These are phyloP conservation scores for Colletotrichum sidae DNA, from an alignment of 2,329 filamentous ascomycete species.

Conservation along the genomic window DNA sequence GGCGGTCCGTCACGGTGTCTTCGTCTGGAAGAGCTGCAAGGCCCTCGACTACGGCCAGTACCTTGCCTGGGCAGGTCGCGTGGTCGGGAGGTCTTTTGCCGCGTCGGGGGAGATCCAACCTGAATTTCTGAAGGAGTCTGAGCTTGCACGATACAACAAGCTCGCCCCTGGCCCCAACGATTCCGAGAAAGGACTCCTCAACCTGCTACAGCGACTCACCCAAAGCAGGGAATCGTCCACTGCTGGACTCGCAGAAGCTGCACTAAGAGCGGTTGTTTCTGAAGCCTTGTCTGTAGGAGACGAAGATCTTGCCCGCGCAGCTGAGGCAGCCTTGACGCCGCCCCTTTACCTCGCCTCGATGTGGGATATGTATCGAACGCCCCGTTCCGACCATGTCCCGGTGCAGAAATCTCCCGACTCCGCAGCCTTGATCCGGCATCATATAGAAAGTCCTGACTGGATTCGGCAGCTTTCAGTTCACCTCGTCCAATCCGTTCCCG, in stretches of 20 bases:
- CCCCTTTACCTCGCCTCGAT: constrained; percentile 65
- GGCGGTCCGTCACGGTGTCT: constrained; percentile 70
- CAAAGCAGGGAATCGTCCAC: constrained; percentile 66
- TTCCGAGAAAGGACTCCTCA: constrained; percentile 74
- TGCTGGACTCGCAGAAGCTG: constrained; percentile 71
- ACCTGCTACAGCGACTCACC: constrained; percentile 71
- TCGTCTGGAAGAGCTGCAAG: constrained; percentile 82
- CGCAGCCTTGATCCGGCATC: constrained; percentile 49
- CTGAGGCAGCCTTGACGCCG: constrained; percentile 63
- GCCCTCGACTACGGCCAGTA: constrained; percentile 74
- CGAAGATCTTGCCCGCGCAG: constrained; percentile 60
- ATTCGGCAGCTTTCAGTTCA: constrained; percentile 70
- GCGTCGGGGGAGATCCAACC: constrained; percentile 76
- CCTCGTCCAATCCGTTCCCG: constrained; percentile 68
- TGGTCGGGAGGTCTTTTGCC: constrained; percentile 86
- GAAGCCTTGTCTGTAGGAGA: constrained; percentile 61
- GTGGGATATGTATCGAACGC: constrained; percentile 67
- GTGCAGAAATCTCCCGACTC: constrained; percentile 40
- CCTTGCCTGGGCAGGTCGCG: constrained; percentile 85
- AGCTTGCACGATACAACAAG: constrained; percentile 61
- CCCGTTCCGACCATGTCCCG: constrained; percentile 60
- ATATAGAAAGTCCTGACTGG: constrained; percentile 67
- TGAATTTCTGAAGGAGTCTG: constrained; percentile 71
- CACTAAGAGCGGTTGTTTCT: constrained; percentile 67
- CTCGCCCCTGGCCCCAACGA: constrained; percentile 59